Percentiles rank a stretch among this genome's conserved stretches.
These are phyloP conservation scores for Aspergillus terreus DNA, from an alignment of 2,329 filamentous ascomycete species.

Conservation along the genomic window DNA sequence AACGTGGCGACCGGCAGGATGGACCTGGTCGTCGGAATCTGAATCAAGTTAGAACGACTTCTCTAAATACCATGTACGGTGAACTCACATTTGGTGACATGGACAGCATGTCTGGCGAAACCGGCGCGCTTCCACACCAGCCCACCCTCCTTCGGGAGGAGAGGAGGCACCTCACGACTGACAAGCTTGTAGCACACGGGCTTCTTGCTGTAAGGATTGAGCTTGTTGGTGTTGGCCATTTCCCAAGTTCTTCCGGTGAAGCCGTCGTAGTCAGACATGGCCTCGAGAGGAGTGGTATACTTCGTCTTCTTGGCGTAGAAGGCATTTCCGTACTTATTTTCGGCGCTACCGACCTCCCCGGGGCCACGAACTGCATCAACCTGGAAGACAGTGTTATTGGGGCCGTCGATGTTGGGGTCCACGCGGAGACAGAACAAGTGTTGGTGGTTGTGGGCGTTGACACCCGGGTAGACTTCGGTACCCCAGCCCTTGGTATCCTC, in stretches of 20 bases:
- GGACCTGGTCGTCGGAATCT: conserved; percentile 78
- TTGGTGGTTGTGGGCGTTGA: conserved; percentile 95
- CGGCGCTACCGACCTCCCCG: conserved; percentile 70
- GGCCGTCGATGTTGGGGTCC: conserved; percentile 82
- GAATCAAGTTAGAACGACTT: background rate
- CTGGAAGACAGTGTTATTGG: conserved; percentile 79
- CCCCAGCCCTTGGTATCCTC: conserved; percentile 86
- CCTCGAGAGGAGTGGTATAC: conserved; percentile 65
- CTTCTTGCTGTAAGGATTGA: conserved; percentile 85
- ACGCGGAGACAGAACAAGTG: conserved; percentile 89
- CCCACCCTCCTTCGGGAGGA: conserved; percentile 76
- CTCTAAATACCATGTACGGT: background rate
- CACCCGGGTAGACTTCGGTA: conserved; percentile 83
- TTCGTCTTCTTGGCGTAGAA: conserved; percentile 84
- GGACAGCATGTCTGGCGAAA: conserved; percentile 81
- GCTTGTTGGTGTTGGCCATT: conserved; percentile 75
- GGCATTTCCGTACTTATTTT: conserved; percentile 87
- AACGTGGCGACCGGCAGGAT: conserved; percentile 81
- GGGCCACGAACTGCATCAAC: conserved; percentile 69
- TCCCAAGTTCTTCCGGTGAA: conserved; percentile 81
- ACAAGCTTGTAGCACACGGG: conserved; percentile 86
- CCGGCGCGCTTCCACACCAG: conserved; percentile 87
- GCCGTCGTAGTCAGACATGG: conserved; percentile 77
- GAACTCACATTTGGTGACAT: conserved; percentile 79
- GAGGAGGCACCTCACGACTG: conserved; percentile 72